Percentiles rank a stretch among this genome's conserved stretches.
Conservation (phyloP, 2,329 filamentous ascomycete species). For the Penicillium sp. region DNA sequence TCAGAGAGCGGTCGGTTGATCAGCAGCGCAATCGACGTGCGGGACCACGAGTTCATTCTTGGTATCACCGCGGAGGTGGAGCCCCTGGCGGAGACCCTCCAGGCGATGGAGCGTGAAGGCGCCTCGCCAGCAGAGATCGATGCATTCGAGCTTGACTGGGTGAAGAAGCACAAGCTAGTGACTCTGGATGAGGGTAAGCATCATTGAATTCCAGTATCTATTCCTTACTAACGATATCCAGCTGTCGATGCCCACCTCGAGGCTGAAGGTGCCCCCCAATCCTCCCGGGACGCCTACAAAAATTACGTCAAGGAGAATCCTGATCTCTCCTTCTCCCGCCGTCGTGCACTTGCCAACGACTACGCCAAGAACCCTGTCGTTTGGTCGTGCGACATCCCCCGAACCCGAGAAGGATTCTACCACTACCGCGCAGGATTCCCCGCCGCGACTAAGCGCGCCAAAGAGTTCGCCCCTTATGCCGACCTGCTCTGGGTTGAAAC, state of each 20-base stretch:
- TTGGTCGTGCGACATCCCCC: slow-evolving; percentile 90
- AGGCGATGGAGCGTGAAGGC: slow-evolving; percentile 83
- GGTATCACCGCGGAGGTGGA: slow-evolving; percentile 79
- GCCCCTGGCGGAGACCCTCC: slow-evolving; percentile 84
- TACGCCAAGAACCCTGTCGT: slow-evolving; percentile 71
- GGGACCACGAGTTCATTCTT: slow-evolving; percentile 96
- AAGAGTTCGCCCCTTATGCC: slow-evolving; percentile 88
- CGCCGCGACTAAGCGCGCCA: slow-evolving; percentile 89
- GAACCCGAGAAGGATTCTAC: slow-evolving; percentile 78
- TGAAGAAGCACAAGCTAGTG: slow-evolving; percentile 80
- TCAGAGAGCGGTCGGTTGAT: slow-evolving; percentile 91
- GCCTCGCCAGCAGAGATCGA: slow-evolving; percentile 81
- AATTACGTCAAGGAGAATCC: slow-evolving; percentile 64
- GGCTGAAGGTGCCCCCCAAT: slow-evolving; percentile 65
- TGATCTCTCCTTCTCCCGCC: slow-evolving; percentile 76
- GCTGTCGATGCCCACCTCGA: slow-evolving; percentile 77
- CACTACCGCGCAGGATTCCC: slow-evolving; percentile 69
- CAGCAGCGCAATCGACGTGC: slow-evolving; percentile 86
- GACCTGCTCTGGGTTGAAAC: slow-evolving; percentile 98
- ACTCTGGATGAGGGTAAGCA: slow-evolving; percentile 79
- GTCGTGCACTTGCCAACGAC: slow-evolving; percentile 71
- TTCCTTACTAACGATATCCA: slow-evolving; percentile 28
- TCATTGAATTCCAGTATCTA: neutral
- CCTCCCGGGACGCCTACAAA: slow-evolving; percentile 71
- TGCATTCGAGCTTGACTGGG: slow-evolving; percentile 82